Evolutionary conservation across 805 yeast genomes (phyloP).

Genomic region (Blastobotrys mokoenaii): DNA sequence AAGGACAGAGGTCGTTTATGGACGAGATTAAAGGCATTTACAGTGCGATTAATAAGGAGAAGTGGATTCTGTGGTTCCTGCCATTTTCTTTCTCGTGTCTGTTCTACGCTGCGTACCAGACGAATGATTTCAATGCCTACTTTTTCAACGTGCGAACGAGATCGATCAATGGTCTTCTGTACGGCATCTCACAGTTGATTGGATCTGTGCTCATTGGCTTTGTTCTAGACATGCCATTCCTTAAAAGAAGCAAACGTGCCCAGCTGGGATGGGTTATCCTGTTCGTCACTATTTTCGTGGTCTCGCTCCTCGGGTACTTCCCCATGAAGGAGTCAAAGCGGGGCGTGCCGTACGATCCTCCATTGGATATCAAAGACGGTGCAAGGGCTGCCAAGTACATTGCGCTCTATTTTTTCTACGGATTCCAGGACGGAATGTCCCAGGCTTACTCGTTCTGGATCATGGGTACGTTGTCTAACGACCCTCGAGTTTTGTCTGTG

Average conservation of each 20-base stretch:
- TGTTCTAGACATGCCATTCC: constrained; percentile 36
- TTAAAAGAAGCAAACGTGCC: constrained; percentile 38
- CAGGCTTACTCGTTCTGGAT: constrained; percentile 37
- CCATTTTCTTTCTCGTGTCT: constrained; percentile 58
- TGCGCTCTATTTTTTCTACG: constrained; percentile 41
- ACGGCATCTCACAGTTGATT: constrained; percentile 50
- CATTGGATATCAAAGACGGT: constrained; percentile 1
- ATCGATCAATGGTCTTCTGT: constrained; percentile 48
- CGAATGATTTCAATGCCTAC: constrained; percentile 46
- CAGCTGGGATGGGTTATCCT: constrained; percentile 36
- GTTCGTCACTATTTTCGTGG: constrained; percentile 32
- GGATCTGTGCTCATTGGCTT: constrained; percentile 40
- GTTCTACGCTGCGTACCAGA: constrained; percentile 51
- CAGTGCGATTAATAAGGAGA: constrained; percentile 32
- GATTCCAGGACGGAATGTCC: constrained; percentile 37
- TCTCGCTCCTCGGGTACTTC: constrained; percentile 29
- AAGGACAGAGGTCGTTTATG: constrained; percentile 36
- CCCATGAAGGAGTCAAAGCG: constrained; percentile 12
- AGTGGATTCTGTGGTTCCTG: constrained; percentile 39
- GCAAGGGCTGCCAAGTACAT: constrained; percentile 32
- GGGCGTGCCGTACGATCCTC: constrained; percentile 15
- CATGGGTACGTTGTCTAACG: constrained; percentile 38
- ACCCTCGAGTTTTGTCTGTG: constrained; percentile 19
- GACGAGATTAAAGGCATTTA: constrained; percentile 36
- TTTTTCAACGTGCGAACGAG: constrained; percentile 49